Base-by-base conservation (phyloP, 495 filamentous ascomycete genomes). In the Penicillium samsonianum region DNA sequence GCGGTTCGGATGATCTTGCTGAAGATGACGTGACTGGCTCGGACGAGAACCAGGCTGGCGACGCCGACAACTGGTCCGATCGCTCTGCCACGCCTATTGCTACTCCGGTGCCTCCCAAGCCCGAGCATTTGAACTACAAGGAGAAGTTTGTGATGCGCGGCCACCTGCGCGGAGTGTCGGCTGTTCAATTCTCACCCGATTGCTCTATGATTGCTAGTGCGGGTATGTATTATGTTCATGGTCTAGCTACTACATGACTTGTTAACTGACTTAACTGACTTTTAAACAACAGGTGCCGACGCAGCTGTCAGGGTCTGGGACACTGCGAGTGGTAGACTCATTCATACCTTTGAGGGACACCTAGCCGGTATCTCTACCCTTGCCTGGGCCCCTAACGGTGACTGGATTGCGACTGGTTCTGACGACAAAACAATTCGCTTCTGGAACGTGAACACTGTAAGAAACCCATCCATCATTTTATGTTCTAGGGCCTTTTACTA, bases 371-470 rank as follows among this genome's bases (percentile, higher is more conserved):
- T 98, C 12, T 93, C 90, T 0, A 91, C 90, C 25, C 78, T 98
- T 22, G 87, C 92, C 30, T 98, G 94, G 94, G 83, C 85, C 47
- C 93, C 95, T 2, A 91, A 96, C 71, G 90, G 87, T 38, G 81
- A 85, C 62, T 89, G 86, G 3, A 80, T 98, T 44, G 95, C 92
- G 0, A 92, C 91, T 17, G 94, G 94, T 10, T 92, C 89, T 25
- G 94, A 98, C 70, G 94, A 98, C 79, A 98, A 98, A 70, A 86
- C 89, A 0, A 97, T 98, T 55, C 84, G 94, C 2, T 78, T 98
- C 5, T 98, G 94, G 94, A 88, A 96, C 69, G 80, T 90, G 17
- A 74, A 83, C 14, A 93, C 90, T 0, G 89, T 89, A 57, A 72
- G 81, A 23, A 19, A 5, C 44, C 5, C 3, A 3, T 35, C 10